Evolutionary conservation across 2,329 filamentous ascomycete genomes (phyloP).

Genomic region (Scopulariopsis brevicaulis): DNA sequence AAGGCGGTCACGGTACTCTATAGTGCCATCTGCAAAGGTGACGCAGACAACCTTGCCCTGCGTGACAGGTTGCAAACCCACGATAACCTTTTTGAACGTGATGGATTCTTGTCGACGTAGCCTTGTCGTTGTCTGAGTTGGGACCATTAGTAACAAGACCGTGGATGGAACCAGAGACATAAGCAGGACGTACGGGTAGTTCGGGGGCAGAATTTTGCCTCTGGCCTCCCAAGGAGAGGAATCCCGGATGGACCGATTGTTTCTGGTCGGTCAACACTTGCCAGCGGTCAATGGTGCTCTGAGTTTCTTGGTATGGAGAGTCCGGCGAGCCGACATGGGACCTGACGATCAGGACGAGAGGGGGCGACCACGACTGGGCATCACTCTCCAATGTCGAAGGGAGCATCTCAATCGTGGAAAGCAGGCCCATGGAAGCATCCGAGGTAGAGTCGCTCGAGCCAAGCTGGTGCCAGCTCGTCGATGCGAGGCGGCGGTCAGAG

Average conservation of each 20-base stretch:
- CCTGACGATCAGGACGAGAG: constrained; percentile 63
- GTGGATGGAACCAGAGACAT: not conserved
- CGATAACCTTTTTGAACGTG: constrained; percentile 56
- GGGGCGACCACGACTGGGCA: constrained; percentile 41
- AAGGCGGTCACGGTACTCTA: constrained; percentile 68
- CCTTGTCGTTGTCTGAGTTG: constrained; percentile 13
- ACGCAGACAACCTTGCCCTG: constrained; percentile 63
- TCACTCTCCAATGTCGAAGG: constrained; percentile 51
- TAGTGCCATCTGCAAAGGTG: constrained; percentile 66
- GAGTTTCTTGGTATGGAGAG: constrained; percentile 49
- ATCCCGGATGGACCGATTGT: constrained; percentile 61
- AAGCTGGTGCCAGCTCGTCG: constrained; percentile 43
- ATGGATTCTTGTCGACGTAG: constrained; percentile 59
- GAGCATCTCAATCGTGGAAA: constrained; percentile 68
- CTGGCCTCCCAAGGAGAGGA: constrained; percentile 60
- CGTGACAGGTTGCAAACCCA: constrained; percentile 57
- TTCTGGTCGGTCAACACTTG: constrained; percentile 57
- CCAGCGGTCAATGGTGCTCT: constrained; percentile 76
- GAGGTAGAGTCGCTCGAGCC: constrained; percentile 28
- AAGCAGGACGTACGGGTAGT: constrained; percentile 5
- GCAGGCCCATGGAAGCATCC: constrained; percentile 42
- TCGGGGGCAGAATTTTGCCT: constrained; percentile 37
- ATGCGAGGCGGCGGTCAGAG: constrained; percentile 42
- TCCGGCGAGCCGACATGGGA: constrained; percentile 43
- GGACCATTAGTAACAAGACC: not conserved